phyloP scores from a whole-genome alignment of 345 rosid genomes.

The Rhizophora apiculata region DNA sequence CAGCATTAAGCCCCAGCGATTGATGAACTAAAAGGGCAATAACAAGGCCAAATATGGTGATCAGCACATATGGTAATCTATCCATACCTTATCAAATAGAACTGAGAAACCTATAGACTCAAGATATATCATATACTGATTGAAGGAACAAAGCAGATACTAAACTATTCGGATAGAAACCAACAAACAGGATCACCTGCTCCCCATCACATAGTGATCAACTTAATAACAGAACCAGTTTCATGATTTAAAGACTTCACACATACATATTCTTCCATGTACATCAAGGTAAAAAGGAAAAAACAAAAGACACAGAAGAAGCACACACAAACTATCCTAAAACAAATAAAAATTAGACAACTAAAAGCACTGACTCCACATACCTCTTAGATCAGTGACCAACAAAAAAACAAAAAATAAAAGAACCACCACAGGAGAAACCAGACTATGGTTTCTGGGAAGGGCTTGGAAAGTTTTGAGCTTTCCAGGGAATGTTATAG shows the following conservation, averaged over 20 bases:
- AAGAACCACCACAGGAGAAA: constrained; percentile 19
- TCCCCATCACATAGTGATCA: constrained; percentile 1
- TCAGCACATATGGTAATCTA: constrained; percentile 24
- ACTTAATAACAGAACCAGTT: background rate
- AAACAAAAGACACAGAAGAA: background rate
- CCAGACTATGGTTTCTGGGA: constrained; percentile 11
- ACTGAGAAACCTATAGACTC: background rate
- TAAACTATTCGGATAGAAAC: constrained; percentile 18
- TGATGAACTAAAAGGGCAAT: constrained; percentile 36
- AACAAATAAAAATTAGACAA: constrained; percentile 5
- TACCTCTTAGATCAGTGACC: constrained; percentile 27
- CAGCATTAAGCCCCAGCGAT: constrained; percentile 51
- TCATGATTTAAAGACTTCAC: background rate
- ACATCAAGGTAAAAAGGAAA: background rate
- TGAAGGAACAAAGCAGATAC: constrained; percentile 5
- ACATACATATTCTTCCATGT: no score
- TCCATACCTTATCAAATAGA: constrained; percentile 30
- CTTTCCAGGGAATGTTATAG: constrained; percentile 19
- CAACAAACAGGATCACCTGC: background rate
- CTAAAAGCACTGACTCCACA: constrained; percentile 11
- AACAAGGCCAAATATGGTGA: constrained; percentile 22
- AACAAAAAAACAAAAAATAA: background rate
- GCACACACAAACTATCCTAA: constrained; percentile 2
- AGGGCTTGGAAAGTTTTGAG: constrained; percentile 16
- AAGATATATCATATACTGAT: constrained; percentile 6